phyloP scores from a whole-genome alignment of 331 rosid genomes.

The Quercus phellos region DNA sequence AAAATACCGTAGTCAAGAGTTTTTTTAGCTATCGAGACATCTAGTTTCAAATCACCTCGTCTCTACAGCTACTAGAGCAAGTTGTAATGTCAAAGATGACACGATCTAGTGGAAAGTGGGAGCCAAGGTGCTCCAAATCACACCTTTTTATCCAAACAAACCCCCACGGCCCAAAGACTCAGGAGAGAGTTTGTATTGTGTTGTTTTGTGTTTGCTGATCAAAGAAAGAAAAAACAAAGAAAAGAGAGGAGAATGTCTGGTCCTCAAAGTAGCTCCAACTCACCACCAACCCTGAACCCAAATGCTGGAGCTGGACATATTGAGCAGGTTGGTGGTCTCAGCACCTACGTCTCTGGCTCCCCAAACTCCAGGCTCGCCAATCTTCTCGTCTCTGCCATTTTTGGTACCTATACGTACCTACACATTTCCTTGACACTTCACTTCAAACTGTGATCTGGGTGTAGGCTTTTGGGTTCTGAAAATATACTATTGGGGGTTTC shows the following conservation, averaged over 20 bases:
- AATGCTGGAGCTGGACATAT: constrained; percentile 51
- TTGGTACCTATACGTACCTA: constrained; percentile 26
- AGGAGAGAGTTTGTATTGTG: not conserved
- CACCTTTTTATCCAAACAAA: no score
- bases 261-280: constrained; percentile 58
- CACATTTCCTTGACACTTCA: not conserved
- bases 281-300: constrained; percentile 48
- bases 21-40: no score
- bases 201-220: not conserved
- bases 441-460: not conserved
- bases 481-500: not conserved
- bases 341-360: constrained; percentile 43
- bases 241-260: constrained; percentile 37
- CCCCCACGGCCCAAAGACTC: not conserved
- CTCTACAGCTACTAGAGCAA: no score
- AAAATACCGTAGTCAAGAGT: no score
- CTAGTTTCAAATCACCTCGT: no score
- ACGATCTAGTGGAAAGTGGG: no score
- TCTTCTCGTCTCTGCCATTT: constrained; percentile 41
- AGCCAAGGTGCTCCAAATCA: no score
- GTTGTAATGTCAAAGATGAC: no score
- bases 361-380: constrained; percentile 12
- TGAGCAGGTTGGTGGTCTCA: constrained; percentile 39
- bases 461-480: not conserved
- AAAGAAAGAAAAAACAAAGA: not conserved